A percentile compares a stretch with the other conserved stretches of the same genome.
Evolutionary conservation across 371 early-diverging fungal genomes (phyloP).

Genomic region (Scutellospora calospora): DNA sequence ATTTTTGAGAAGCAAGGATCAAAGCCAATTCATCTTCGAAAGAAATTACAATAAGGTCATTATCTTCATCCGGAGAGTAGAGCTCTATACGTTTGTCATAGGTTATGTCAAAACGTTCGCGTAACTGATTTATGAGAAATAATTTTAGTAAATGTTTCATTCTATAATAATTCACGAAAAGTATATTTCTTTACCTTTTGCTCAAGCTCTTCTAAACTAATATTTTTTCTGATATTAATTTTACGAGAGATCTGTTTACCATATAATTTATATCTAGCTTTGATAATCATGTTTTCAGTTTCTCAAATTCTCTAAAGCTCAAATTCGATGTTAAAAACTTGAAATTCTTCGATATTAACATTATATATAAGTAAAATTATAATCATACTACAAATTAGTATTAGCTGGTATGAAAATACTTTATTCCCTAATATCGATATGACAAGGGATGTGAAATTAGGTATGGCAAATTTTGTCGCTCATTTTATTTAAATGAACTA

Average conservation of each 20-base stretch:
- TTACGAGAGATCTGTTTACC: background rate
- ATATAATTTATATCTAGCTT: background rate
- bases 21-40: slow-evolving; percentile 29
- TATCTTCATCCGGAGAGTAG: slow-evolving; percentile 4
- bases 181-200: slow-evolving; percentile 23
- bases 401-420: too few relatives aligned
- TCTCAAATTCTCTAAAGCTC: too few relatives aligned
- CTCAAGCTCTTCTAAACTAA: slow-evolving; percentile 30
- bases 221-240: background rate
- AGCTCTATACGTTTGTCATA: slow-evolving; percentile 21
- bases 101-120: slow-evolving; percentile 36
- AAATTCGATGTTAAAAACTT: too few relatives aligned
- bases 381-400: too few relatives aligned
- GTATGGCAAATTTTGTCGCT: too few relatives aligned
- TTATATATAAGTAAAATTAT: too few relatives aligned
- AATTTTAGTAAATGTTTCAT: too few relatives aligned
- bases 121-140: background rate
- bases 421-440: too few relatives aligned
- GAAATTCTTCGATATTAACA: too few relatives aligned
- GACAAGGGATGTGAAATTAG: too few relatives aligned
- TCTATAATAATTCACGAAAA: background rate
- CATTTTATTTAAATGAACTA: too few relatives aligned
- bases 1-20: background rate
- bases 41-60: slow-evolving; percentile 16
- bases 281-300: background rate